phyloP scores from a whole-genome alignment of 2,329 filamentous ascomycete species.

The Xylariaceae sp. region DNA sequence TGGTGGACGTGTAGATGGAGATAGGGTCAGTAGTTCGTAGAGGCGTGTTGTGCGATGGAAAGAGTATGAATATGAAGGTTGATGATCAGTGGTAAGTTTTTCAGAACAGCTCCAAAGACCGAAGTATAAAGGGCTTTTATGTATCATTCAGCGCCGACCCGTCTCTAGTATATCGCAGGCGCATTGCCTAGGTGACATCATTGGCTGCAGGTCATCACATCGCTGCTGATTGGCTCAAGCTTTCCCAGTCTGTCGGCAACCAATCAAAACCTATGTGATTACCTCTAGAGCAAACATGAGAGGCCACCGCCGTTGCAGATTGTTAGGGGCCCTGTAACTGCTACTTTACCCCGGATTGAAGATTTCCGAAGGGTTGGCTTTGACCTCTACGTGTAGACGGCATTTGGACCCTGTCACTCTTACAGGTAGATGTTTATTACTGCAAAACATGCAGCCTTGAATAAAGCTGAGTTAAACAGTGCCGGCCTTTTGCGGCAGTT shows the following conservation, averaged over 20 bases:
- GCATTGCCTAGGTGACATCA: conserved; percentile 23
- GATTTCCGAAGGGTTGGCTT: not conserved
- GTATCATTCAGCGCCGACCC: not conserved
- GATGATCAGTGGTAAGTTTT: too few relatives aligned
- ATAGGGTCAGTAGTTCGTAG: not conserved
- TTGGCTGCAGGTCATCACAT: conserved; percentile 18
- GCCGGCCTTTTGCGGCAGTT: too few relatives aligned
- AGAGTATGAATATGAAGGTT: not conserved
- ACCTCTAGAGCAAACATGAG: conserved; percentile 6
- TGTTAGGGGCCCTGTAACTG: not conserved
- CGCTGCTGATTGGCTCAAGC: conserved; percentile 17
- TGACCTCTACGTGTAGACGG: too few relatives aligned
- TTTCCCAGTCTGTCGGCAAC: not conserved
- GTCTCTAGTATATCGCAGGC: not conserved
- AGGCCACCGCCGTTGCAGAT: too few relatives aligned
- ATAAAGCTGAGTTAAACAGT: too few relatives aligned
- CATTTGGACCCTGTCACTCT: too few relatives aligned
- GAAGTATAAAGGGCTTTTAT: conserved; percentile 6
- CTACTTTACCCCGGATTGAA: conserved; percentile 11
- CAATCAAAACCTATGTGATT: conserved; percentile 27
- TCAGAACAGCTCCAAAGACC: not conserved
- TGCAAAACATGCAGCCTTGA: too few relatives aligned
- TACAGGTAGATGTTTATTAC: too few relatives aligned
- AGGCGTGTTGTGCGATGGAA: not conserved
- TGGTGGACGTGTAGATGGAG: not conserved